These are phyloP conservation scores for Coemansia sp. DNA, from an alignment of 192 early-diverging fungal genomes.

Conservation along the genomic window DNA sequence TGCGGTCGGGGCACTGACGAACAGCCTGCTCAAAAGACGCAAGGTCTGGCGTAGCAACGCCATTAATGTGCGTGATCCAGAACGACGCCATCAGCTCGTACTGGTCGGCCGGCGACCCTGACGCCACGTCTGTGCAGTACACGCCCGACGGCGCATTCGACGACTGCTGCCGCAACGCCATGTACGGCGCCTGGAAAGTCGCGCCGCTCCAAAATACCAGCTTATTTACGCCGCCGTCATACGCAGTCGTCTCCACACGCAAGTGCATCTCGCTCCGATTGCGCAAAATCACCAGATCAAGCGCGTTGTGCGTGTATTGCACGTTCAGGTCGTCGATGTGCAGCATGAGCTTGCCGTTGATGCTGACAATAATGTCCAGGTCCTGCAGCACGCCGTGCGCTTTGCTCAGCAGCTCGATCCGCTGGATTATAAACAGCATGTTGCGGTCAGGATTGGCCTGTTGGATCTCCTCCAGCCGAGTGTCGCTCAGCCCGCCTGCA, in stretches of 20 bases:
- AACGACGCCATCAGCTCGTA: slow-evolving; percentile 60
- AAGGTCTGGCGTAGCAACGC: slow-evolving; percentile 57
- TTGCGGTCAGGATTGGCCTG: slow-evolving; percentile 53
- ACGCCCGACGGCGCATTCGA: slow-evolving; percentile 64
- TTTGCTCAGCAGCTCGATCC: slow-evolving; percentile 59
- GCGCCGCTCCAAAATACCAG: slow-evolving; percentile 86
- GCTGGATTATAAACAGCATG: slow-evolving; percentile 58
- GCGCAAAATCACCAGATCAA: slow-evolving; percentile 66
- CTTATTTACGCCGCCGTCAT: slow-evolving; percentile 60
- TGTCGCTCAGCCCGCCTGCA: slow-evolving; percentile 59
- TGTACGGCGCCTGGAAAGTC: slow-evolving; percentile 70
- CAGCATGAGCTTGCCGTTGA: slow-evolving; percentile 64
- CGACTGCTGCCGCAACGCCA: slow-evolving; percentile 67
- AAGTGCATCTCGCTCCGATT: slow-evolving; percentile 68
- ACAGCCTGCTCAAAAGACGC: slow-evolving; percentile 64
- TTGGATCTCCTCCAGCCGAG: slow-evolving; percentile 62
- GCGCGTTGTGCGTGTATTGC: slow-evolving; percentile 56
- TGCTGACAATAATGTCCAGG: slow-evolving; percentile 67
- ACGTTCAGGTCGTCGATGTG: slow-evolving; percentile 61
- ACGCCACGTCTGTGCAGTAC: slow-evolving; percentile 60
- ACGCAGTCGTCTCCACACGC: slow-evolving; percentile 62
- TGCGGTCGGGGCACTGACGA: slow-evolving; percentile 55
- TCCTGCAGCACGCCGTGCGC: slow-evolving; percentile 59
- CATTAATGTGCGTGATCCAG: slow-evolving; percentile 71
- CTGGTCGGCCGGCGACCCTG: slow-evolving; percentile 66